Evolutionary conservation across 768 basidiomycete genomes (phyloP), one percentile per base, ranked within the genome.

Genomic region (Hericium rajendrae): DNA sequence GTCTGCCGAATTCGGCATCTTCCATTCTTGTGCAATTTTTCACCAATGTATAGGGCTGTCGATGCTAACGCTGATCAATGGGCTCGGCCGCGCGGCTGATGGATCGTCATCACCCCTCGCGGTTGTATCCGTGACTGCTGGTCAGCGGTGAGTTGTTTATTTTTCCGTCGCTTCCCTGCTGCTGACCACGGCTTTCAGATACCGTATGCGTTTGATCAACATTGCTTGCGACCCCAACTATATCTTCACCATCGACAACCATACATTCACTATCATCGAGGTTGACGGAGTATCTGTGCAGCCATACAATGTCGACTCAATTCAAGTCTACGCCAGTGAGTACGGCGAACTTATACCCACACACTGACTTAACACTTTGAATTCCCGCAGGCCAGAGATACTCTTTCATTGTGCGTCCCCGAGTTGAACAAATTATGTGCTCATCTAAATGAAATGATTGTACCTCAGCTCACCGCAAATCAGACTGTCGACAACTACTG

Each of bases 11-110:
- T 24, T 20, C 16, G 8, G 20, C 15, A 46, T 13, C 20, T 16
- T 46, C 20, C 20, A 46, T 46, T 6, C 2, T 46, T 2, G 43
- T 4, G n/a, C 43, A 46, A 24, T 26, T 26, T 24, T 26, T 13
- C 4, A 32, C 6, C 32, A 6, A 32, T 10, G 37, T 53, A 48
- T 28, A 64, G 62, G 8, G 65, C 70, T 3, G 59, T 69, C 6
- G 70, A 75, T 43, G 61, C 73, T 22, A 4, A 76, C 74, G n/a
- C 65, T 74, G 6, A 78, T 78, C 60, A 79, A 78, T 49, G 78
- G 78, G 3, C 43, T 70, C 2, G 78, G 78, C 18, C 74, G 78
- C 20, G 70, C 67, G 55, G 13, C 60, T 6, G 67, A 68, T 37
- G 73, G 71, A 2, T 68, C 74, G 1, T 58, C 63, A 11, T 54